phyloP scores from a whole-genome alignment of 1,284 basidiomycete genomes.

The Sphaerobolus stellatus region DNA sequence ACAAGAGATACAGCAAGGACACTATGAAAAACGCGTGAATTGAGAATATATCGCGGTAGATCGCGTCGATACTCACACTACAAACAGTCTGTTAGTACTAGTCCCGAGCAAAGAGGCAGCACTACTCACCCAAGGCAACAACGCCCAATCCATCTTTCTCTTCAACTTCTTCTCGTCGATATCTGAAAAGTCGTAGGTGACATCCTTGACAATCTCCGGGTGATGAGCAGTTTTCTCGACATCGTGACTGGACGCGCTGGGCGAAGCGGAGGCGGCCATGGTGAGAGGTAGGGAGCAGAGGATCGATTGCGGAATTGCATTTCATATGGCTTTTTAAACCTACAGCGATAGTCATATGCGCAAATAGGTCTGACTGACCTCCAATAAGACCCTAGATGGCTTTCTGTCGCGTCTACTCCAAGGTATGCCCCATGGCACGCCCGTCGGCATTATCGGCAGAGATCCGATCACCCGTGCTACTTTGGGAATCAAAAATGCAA shows the following conservation, averaged over 20 bases:
- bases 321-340: too few species aligned
- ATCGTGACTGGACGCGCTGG: constrained; percentile 10
- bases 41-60: background rate
- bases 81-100: background rate
- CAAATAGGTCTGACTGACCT: too few species aligned
- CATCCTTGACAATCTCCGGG: constrained; percentile 34
- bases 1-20: constrained; percentile 71
- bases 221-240: constrained; percentile 14
- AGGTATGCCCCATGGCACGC: too few species aligned
- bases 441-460: too few species aligned
- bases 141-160: constrained; percentile 61
- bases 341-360: too few species aligned
- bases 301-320: too few species aligned
- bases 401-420: too few species aligned
- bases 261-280: background rate
- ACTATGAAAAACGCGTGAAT: constrained; percentile 1
- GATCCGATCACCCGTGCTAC: too few species aligned
- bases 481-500: too few species aligned
- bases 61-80: constrained; percentile 6
- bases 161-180: constrained; percentile 64
- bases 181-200: constrained; percentile 46
- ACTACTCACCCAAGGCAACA: constrained; percentile 58
- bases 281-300: background rate
- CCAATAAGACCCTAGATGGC: too few species aligned
- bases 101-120: background rate